Base-by-base conservation (phyloP, 2,329 filamentous ascomycete genomes). In the Hymenoscyphus repandus region DNA sequence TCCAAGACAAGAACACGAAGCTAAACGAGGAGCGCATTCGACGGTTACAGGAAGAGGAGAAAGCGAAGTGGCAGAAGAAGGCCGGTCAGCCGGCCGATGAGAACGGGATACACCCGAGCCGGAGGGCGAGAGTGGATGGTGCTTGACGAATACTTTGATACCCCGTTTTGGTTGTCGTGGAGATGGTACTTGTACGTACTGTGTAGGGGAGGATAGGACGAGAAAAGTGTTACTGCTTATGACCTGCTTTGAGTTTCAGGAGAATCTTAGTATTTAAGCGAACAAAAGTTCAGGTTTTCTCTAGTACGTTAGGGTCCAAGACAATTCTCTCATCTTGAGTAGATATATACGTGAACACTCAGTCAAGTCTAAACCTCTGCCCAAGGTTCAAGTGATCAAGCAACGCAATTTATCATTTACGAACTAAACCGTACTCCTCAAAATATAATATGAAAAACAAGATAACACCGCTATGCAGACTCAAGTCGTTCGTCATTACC, bases 1-100 rank as follows among this genome's bases (percentile, higher is more conserved):
- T 97, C 68, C 77, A 80, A 63, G 78, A 78, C 51, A 96, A 96
- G 79, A 96, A 97, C 72, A 75, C 79, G 63, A 92, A 91, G 72
- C 77, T 96, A 45, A 80, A 88, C 59, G 89, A 83, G 57, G 75
- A 66, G 50, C 56, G 64, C 3, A 32, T 57, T 3, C 55, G 61
- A 11, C 55, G 55, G 31, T 58, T 60, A 51, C 54, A 64, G 36
- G 63, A 62, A 48, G 61, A 63, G 39, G 58, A 58, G 42, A 62
- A 59, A 42, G 57, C 53, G 3, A 61, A 62, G 41, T 40, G 53
- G 15, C 56, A 51, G 36, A 59, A 59, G 48, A 52, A 45, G 31
- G 50, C 47, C 11, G 55, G 30, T 6, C 52, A 45, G 27, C 51
- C 53, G n/a, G 49, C 54, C 9, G 61, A 61, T 43, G 59, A 62